Evolutionary conservation across 805 yeast species (phyloP).

Genomic region (Cyberlindnera amylophila): DNA sequence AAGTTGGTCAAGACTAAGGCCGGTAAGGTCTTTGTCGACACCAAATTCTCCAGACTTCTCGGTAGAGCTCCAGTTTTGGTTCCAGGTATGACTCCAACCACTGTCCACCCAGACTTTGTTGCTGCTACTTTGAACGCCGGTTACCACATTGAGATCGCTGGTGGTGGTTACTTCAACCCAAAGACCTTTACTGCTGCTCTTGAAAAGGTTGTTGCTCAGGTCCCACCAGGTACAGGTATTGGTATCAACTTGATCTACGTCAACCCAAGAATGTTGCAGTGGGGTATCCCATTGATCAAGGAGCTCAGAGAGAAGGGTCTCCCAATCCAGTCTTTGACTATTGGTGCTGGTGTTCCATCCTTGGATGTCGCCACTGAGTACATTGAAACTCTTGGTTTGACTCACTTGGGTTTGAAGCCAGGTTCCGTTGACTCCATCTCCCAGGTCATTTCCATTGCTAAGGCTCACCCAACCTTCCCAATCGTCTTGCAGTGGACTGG

Average conservation of each 20-base stretch:
- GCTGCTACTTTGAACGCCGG: conserved; percentile 95
- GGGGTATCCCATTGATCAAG: conserved; percentile 96
- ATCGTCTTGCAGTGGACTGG: conserved; percentile 99
- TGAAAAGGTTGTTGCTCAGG: conserved; percentile 61
- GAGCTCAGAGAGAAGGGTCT: conserved; percentile 85
- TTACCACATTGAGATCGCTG: conserved; percentile 95
- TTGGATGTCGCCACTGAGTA: conserved; percentile 96
- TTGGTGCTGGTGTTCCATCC: conserved; percentile 99
- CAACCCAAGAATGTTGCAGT: conserved; percentile 94
- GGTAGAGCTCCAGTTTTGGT: conserved; percentile 96
- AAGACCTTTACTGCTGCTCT: conserved; percentile 69
- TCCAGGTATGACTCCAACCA: conserved; percentile 99
- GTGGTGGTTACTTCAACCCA: conserved; percentile 95
- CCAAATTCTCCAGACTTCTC: conserved; percentile 86
- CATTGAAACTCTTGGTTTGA: conserved; percentile 85
- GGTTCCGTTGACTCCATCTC: conserved; percentile 93
- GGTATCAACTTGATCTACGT: conserved; percentile 92
- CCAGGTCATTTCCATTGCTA: conserved; percentile 85
- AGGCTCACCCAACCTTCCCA: conserved; percentile 94
- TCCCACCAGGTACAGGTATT: conserved; percentile 84
- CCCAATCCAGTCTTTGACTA: conserved; percentile 93
- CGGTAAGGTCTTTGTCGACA: conserved; percentile 82
- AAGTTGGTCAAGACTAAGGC: conserved; percentile 69
- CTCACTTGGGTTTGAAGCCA: conserved; percentile 95
- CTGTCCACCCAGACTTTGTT: conserved; percentile 91